Evolutionary conservation across 1,284 basidiomycete genomes (phyloP).

Genomic region (Xanthoconium separans): DNA sequence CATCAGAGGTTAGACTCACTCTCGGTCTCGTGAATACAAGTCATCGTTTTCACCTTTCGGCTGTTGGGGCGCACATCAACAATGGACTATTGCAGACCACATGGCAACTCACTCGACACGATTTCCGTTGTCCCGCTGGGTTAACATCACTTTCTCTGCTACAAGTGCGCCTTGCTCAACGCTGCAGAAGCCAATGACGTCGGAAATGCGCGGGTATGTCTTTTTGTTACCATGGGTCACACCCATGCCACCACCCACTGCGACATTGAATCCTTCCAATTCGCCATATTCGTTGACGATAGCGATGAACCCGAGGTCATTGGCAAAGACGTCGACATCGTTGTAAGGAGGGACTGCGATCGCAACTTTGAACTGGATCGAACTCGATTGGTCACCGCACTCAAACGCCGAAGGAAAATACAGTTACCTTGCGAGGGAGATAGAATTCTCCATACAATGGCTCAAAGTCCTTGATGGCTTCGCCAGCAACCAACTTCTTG

Average conservation of each 20-base stretch:
- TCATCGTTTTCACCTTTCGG: conserved; percentile 42
- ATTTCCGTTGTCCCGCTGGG: conserved; percentile 96
- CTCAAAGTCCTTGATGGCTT: conserved; percentile 91
- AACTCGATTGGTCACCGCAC: conserved; percentile 11
- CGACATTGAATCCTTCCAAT: conserved; percentile 87
- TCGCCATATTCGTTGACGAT: conserved; percentile 75
- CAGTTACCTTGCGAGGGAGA: conserved; percentile 81
- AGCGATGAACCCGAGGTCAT: conserved; percentile 95
- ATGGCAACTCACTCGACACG: conserved; percentile 71
- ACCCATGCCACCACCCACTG: conserved; percentile 96
- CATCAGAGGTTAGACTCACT: conserved; percentile 10
- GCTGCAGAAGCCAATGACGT: conserved; percentile 91
- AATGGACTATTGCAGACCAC: not conserved
- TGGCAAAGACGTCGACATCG: conserved; percentile 94
- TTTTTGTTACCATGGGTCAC: conserved; percentile 99
- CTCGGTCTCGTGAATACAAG: not conserved
- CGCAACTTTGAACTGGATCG: conserved; percentile 89
- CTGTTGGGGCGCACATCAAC: conserved; percentile 29
- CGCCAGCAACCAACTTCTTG: conserved; percentile 91
- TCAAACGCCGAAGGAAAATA: conserved; percentile 1
- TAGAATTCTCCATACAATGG: conserved; percentile 98
- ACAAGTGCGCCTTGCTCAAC: conserved; percentile 84
- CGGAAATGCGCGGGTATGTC: conserved; percentile 92
- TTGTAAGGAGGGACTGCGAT: conserved; percentile 97
- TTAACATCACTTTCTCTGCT: conserved; percentile 91